These are phyloP conservation scores for Austropuccinia psidii DNA, from an alignment of 1,284 basidiomycete species.

Conservation along the genomic window DNA sequence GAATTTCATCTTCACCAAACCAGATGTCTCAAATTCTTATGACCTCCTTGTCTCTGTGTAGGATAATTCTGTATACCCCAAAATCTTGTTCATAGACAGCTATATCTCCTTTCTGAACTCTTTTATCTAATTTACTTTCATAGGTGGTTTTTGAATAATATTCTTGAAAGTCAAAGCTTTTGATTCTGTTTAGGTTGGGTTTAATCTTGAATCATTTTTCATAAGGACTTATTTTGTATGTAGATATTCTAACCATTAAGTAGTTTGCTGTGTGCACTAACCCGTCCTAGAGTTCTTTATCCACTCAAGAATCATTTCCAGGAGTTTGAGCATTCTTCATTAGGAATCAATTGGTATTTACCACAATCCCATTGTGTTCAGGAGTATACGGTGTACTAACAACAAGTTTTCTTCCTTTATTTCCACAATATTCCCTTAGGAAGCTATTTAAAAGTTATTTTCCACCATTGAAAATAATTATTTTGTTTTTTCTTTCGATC, in stretches of 20 bases:
- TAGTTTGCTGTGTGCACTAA: background rate
- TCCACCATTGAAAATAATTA: slow-evolving; percentile 1
- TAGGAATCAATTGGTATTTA: background rate
- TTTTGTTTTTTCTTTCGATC: background rate
- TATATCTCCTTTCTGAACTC: background rate
- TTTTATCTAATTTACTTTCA: too few species aligned
- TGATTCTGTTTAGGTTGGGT: background rate
- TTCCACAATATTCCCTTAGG: background rate
- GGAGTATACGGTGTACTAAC: background rate
- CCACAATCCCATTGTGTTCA: slow-evolving; percentile 1
- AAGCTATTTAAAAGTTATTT: background rate
- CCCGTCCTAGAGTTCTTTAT: background rate
- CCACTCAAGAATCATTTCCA: background rate
- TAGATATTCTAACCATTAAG: background rate
- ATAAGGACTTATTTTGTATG: background rate
- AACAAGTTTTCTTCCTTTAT: background rate
- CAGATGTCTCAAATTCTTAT: background rate
- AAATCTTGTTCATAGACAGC: background rate
- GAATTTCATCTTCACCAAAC: background rate
- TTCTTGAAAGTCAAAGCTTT: background rate
- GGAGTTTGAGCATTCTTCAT: background rate
- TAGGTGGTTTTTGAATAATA: background rate
- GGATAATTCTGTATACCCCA: background rate
- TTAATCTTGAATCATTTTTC: background rate
- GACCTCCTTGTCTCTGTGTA: background rate